A percentile compares a stretch with the other conserved stretches of the same genome.
Evolutionary conservation across 495 filamentous ascomycete species (phyloP).

Genomic region (Talaromyces nanjingensis): DNA sequence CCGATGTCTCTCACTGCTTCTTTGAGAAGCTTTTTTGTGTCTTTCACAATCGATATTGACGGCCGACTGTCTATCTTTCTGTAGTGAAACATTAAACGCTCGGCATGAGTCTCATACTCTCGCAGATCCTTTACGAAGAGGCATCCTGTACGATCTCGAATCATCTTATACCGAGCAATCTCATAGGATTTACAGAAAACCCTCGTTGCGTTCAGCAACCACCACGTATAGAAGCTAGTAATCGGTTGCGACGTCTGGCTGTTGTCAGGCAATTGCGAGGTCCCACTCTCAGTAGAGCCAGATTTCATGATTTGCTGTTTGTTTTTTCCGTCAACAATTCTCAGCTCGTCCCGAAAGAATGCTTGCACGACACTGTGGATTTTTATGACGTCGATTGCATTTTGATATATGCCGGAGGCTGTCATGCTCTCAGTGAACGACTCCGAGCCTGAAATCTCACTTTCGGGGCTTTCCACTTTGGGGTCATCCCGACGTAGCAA

Average conservation of each 20-base stretch:
- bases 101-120: slow-evolving; percentile 62
- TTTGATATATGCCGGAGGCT: slow-evolving; percentile 38
- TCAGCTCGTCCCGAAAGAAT: slow-evolving; percentile 65
- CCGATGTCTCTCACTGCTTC: slow-evolving; percentile 45
- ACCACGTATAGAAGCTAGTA: slow-evolving; percentile 39
- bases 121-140: slow-evolving; percentile 60
- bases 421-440: slow-evolving; percentile 40
- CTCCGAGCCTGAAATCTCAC: slow-evolving; percentile 13
- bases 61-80: slow-evolving; percentile 18
- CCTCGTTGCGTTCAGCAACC: slow-evolving; percentile 53
- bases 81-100: slow-evolving; percentile 39
- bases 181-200: slow-evolving; percentile 60
- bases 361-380: slow-evolving; percentile 75
- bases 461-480: slow-evolving; percentile 35
- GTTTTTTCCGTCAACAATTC: slow-evolving; percentile 45
- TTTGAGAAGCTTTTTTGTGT: slow-evolving; percentile 40
- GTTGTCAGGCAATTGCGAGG: not conserved
- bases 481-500: slow-evolving; percentile 19
- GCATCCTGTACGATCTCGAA: slow-evolving; percentile 16
- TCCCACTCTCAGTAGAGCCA: slow-evolving; percentile 14
- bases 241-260: slow-evolving; percentile 10
- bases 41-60: slow-evolving; percentile 25
- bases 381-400: slow-evolving; percentile 62
- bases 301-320: slow-evolving; percentile 14
- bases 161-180: slow-evolving; percentile 51